A percentile compares a stretch with the other conserved stretches of the same genome.
phyloP scores from a whole-genome alignment of 495 filamentous ascomycete genomes.

The Bryoglossum gracile region DNA sequence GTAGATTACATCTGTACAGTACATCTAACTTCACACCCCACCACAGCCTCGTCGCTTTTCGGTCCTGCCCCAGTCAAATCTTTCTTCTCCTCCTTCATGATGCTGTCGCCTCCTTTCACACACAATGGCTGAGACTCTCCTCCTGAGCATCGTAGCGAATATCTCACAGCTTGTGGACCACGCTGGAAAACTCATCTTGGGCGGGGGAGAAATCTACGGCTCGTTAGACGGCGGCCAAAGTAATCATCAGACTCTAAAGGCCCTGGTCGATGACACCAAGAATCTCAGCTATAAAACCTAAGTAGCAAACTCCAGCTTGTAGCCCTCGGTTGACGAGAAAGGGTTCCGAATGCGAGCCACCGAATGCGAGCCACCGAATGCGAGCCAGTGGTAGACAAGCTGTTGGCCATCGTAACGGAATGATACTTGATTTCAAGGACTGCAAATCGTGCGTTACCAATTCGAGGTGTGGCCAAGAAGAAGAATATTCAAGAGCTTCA shows the following conservation, averaged over 20 bases:
- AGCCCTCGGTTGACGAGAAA: background rate
- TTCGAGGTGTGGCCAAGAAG: background rate
- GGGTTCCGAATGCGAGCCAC: background rate
- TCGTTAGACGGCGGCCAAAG: background rate
- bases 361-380: background rate
- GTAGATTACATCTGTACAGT: too few species aligned
- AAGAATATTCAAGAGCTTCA: background rate
- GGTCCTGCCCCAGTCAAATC: background rate
- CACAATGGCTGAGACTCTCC: background rate
- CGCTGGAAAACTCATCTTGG: background rate
- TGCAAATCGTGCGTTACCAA: background rate
- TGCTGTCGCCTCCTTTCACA: background rate
- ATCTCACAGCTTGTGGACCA: background rate
- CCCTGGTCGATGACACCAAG: background rate
- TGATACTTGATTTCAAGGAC: background rate
- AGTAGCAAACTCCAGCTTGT: background rate
- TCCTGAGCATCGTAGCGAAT: background rate
- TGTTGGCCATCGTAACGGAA: background rate
- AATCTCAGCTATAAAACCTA: background rate
- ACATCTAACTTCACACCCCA: too few species aligned
- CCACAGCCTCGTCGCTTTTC: background rate
- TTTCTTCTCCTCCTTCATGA: too few species aligned
- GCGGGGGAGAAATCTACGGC: background rate
- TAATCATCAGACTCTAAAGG: background rate
- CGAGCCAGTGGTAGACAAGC: slow-evolving; percentile 1